Conservation (phyloP, 345 rosid genomes). For the Brassica carinata region DNA sequence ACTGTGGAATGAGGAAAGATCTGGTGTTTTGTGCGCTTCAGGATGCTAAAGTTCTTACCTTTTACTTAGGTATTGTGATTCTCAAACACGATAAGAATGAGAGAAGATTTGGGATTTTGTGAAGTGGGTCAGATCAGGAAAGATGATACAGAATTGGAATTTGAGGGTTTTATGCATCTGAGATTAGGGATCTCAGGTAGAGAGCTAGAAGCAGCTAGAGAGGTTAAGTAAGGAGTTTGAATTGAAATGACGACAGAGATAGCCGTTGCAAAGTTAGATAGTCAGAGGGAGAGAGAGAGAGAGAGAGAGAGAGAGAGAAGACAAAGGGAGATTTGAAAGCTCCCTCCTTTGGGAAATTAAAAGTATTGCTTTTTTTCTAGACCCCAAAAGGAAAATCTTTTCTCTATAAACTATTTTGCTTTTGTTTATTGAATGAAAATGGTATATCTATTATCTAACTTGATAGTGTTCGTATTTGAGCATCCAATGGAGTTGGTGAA, state of each 20-base stretch:
- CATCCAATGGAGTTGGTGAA: neutral
- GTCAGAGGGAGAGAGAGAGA: conserved; percentile 20
- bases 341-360: conserved; percentile 29
- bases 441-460: neutral
- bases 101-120: neutral
- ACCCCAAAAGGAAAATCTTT: conserved; percentile 1
- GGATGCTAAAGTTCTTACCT: neutral
- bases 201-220: conserved; percentile 23
- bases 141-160: conserved; percentile 17
- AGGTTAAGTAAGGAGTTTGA: conserved; percentile 28
- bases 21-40: neutral
- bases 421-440: conserved; percentile 6
- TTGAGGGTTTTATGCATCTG: neutral
- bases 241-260: conserved; percentile 40
- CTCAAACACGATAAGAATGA: neutral
- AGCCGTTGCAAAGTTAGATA: conserved; percentile 38
- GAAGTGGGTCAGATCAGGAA: conserved; percentile 25
- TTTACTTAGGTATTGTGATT: neutral
- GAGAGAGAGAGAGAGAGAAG: conserved; percentile 21
- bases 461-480: conserved; percentile 8
- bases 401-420: conserved; percentile 2
- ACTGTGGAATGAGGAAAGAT: neutral
- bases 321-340: conserved; percentile 21
- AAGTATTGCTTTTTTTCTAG: conserved; percentile 14
- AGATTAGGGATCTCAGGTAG: conserved; percentile 23